These are phyloP conservation scores for Acephala macrosclerotiorum DNA, from an alignment of 2,329 filamentous ascomycete species.

Conservation along the genomic window DNA sequence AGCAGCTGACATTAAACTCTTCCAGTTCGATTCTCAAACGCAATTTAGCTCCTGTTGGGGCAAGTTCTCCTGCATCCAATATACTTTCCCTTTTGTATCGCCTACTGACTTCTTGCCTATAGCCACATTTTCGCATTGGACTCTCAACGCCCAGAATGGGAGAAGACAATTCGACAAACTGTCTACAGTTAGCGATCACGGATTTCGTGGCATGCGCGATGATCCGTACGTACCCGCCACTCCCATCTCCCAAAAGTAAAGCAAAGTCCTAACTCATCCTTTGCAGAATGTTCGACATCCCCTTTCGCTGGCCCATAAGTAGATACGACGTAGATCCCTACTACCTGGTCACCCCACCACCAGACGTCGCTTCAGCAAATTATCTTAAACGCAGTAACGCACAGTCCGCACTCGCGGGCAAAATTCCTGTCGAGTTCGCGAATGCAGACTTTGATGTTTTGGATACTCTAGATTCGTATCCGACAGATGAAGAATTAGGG, in stretches of 20 bases:
- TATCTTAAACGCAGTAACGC: not conserved
- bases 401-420: not conserved
- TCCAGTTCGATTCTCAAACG: slow-evolving; percentile 27
- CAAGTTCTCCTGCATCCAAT: slow-evolving; percentile 12
- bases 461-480: not conserved
- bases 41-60: slow-evolving; percentile 20
- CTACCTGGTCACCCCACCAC: not conserved
- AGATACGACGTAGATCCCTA: not conserved
- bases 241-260: not conserved
- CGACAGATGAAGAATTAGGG: not conserved
- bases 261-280: not conserved
- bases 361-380: not conserved
- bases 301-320: not conserved
- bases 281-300: not conserved
- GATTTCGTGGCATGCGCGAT: slow-evolving; percentile 24
- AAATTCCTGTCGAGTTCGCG: not conserved
- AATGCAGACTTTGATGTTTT: not conserved
- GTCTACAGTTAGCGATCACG: slow-evolving; percentile 24
- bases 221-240: slow-evolving; percentile 17
- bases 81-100: not conserved
- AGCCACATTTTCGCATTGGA: not conserved
- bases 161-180: slow-evolving; percentile 4
- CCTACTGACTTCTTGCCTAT: not conserved
- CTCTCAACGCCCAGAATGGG: not conserved
- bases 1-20: not conserved